Evolutionary conservation across 2,329 filamentous ascomycete species (phyloP).

Genomic region (Coniochaeta ligniaria): DNA sequence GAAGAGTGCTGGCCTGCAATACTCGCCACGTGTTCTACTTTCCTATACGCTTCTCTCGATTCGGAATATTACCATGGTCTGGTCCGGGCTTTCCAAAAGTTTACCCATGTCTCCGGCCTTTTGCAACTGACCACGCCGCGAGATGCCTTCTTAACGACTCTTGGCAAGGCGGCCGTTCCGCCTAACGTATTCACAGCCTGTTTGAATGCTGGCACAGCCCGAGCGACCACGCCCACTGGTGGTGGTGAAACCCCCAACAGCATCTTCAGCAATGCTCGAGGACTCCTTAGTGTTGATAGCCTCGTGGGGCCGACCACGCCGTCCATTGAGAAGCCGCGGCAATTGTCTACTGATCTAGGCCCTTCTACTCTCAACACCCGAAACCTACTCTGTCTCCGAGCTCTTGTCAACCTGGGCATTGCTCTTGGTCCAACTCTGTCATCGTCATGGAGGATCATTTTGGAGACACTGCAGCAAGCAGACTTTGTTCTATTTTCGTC

Average conservation of each 20-base stretch:
- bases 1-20: slow-evolving; percentile 94
- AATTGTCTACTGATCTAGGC: slow-evolving; percentile 48
- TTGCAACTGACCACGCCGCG: slow-evolving; percentile 77
- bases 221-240: slow-evolving; percentile 29
- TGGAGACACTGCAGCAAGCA: slow-evolving; percentile 88
- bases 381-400: slow-evolving; percentile 83
- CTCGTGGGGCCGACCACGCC: slow-evolving; percentile 52
- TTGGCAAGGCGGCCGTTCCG: slow-evolving; percentile 89
- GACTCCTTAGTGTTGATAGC: slow-evolving; percentile 66
- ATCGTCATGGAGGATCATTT: slow-evolving; percentile 79
- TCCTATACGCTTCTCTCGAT: slow-evolving; percentile 85
- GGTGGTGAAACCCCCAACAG: slow-evolving; percentile 44
- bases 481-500: slow-evolving; percentile 75
- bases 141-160: slow-evolving; percentile 88
- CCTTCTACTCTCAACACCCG: slow-evolving; percentile 66
- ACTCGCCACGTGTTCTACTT: slow-evolving; percentile 90
- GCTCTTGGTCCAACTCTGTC: slow-evolving; percentile 84
- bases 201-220: slow-evolving; percentile 39
- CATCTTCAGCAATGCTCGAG: slow-evolving; percentile 65
- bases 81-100: slow-evolving; percentile 88
- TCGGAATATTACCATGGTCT: slow-evolving; percentile 89
- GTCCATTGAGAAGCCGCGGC: slow-evolving; percentile 50
- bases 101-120: slow-evolving; percentile 89
- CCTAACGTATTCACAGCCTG: slow-evolving; percentile 64
- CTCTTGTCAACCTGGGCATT: slow-evolving; percentile 90